Evolutionary conservation across 305 asterid species (phyloP).

Genomic region (Fraxinus albicans): DNA sequence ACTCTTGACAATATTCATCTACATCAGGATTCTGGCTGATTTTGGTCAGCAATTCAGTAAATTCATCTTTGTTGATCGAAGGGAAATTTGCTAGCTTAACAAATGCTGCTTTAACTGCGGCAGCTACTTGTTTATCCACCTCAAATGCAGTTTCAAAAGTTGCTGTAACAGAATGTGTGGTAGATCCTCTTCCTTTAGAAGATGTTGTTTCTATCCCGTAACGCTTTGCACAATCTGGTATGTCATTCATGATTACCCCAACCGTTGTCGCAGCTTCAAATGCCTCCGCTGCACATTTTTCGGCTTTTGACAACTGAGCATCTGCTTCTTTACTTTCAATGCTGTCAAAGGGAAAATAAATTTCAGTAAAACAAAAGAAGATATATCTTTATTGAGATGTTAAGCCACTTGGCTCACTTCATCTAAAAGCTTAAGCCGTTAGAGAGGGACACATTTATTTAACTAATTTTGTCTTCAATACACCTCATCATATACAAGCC

Average conservation of each 20-base stretch:
- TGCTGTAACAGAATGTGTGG: conserved; percentile 64
- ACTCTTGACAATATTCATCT: conserved; percentile 38
- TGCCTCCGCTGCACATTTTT: conserved; percentile 66
- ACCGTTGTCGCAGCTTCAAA: conserved; percentile 66
- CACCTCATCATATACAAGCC: background rate
- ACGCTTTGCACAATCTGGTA: conserved; percentile 49
- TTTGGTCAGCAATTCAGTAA: conserved; percentile 66
- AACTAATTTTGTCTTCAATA: background rate
- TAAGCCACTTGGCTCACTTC: background rate
- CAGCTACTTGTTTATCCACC: conserved; percentile 91
- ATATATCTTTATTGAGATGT: background rate
- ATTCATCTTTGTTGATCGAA: conserved; percentile 64
- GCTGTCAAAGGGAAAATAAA: conserved; percentile 37
- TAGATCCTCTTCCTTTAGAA: conserved; percentile 42
- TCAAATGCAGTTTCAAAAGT: conserved; percentile 86
- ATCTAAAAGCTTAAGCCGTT: background rate
- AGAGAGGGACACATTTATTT: background rate
- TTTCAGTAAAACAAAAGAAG: background rate
- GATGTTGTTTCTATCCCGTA: conserved; percentile 50
- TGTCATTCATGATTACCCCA: conserved; percentile 81
- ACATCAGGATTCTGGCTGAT: conserved; percentile 79
- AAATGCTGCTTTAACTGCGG: conserved; percentile 77
- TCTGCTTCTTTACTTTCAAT: conserved; percentile 81
- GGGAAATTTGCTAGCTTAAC: conserved; percentile 73
- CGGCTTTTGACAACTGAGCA: conserved; percentile 55